Conservation (phyloP, 805 yeast genomes). For the Millerozyma miso region DNA sequence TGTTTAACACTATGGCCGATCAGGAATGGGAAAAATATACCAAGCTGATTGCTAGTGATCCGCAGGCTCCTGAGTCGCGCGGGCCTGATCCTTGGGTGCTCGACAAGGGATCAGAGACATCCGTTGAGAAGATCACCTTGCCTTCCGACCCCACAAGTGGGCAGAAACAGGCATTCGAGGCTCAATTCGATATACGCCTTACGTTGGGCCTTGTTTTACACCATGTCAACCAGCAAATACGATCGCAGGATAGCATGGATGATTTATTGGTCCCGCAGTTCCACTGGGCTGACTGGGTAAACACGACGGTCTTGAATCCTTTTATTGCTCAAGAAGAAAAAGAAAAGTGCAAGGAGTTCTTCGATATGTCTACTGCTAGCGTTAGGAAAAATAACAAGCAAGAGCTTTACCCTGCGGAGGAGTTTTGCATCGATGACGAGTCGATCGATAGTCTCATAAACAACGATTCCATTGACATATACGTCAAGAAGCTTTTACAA, state of each 20-base stretch:
- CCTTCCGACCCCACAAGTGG: slow-evolving; percentile 1
- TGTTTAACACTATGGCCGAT: not conserved
- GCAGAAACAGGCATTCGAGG: slow-evolving; percentile 10
- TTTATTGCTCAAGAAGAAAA: slow-evolving; percentile 12
- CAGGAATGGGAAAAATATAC: slow-evolving; percentile 1
- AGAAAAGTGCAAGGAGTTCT: slow-evolving; percentile 12
- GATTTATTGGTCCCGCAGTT: slow-evolving; percentile 17
- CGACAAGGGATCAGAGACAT: not conserved
- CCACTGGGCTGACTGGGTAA: slow-evolving; percentile 32
- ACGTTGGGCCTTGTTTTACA: slow-evolving; percentile 19
- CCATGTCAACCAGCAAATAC: slow-evolving; percentile 12
- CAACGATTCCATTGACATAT: slow-evolving; percentile 2
- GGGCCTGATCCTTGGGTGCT: not conserved
- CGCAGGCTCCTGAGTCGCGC: not conserved
- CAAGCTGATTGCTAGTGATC: slow-evolving; percentile 2
- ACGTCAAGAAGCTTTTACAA: slow-evolving; percentile 4
- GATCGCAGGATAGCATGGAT: slow-evolving; percentile 1
- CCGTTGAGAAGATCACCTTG: slow-evolving; percentile 1
- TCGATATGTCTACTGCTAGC: slow-evolving; percentile 14
- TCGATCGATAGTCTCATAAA: slow-evolving; percentile 12
- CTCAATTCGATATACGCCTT: slow-evolving; percentile 25
- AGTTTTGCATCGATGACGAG: slow-evolving; percentile 23
- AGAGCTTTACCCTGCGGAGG: slow-evolving; percentile 11
- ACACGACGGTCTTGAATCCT: slow-evolving; percentile 18
- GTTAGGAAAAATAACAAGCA: slow-evolving; percentile 8